Conservation (phyloP, 805 yeast genomes). For the Metschnikowia cerradonensis region DNA sequence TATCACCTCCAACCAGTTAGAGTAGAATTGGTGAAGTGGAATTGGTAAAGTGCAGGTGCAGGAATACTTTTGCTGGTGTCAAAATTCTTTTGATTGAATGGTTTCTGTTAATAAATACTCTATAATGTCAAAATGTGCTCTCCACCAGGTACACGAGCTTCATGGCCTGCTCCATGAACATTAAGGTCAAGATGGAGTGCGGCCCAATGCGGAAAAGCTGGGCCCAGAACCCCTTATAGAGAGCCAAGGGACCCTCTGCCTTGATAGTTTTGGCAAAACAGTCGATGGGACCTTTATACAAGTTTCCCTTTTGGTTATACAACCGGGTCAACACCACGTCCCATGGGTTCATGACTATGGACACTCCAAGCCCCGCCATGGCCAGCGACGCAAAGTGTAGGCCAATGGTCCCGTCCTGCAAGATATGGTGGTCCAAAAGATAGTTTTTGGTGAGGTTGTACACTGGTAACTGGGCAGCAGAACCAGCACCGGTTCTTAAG, state of each 20-base stretch:
- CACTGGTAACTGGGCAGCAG: constrained; percentile 90
- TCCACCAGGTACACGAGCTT: constrained; percentile 42
- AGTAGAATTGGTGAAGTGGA: too few species aligned
- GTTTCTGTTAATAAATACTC: neutral
- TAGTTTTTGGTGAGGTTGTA: constrained; percentile 73
- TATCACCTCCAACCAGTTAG: too few species aligned
- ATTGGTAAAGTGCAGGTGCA: too few species aligned
- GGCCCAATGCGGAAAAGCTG: constrained; percentile 92
- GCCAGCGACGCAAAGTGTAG: constrained; percentile 73
- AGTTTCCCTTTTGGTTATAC: constrained; percentile 88
- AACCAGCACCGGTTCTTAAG: constrained; percentile 91
- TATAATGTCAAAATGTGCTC: constrained; percentile 1
- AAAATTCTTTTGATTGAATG: too few species aligned
- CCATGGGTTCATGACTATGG: constrained; percentile 95
- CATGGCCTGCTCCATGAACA: constrained; percentile 95
- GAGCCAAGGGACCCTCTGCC: constrained; percentile 80
- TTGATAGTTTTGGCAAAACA: constrained; percentile 79
- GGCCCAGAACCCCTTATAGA: constrained; percentile 94
- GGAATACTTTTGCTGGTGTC: too few species aligned
- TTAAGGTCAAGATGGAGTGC: constrained; percentile 84
- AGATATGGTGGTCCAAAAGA: constrained; percentile 48
- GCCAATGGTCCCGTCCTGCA: constrained; percentile 56
- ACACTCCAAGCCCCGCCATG: constrained; percentile 86
- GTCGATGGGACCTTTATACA: constrained; percentile 83
- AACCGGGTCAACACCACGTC: constrained; percentile 93